phyloP scores from a whole-genome alignment of 2,329 filamentous ascomycete species.

The Microthyrium microscopicum region DNA sequence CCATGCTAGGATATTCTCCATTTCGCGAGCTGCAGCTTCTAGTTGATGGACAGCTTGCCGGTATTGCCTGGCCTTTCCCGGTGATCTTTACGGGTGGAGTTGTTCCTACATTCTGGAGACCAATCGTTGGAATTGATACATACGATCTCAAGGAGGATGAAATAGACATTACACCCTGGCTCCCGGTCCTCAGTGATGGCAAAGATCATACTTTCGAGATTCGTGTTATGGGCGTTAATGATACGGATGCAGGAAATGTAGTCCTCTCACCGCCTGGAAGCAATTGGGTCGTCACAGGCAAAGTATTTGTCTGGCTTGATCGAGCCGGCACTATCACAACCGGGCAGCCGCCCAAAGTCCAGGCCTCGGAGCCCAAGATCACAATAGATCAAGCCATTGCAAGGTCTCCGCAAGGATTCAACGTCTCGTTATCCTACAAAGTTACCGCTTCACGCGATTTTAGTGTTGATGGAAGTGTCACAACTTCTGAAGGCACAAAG shows the following conservation, averaged over 20 bases:
- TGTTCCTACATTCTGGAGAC: slow-evolving; percentile 59
- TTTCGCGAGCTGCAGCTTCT: slow-evolving; percentile 64
- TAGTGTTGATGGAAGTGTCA: slow-evolving; percentile 34
- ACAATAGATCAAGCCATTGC: too few species aligned
- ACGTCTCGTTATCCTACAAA: slow-evolving; percentile 42
- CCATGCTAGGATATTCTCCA: slow-evolving; percentile 50
- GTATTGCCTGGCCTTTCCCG: slow-evolving; percentile 67
- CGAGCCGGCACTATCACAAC: too few species aligned
- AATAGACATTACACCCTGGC: slow-evolving; percentile 65
- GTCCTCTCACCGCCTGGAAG: slow-evolving; percentile 25
- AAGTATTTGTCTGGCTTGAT: slow-evolving; percentile 64
- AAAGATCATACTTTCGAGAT: slow-evolving; percentile 50
- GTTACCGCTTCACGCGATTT: slow-evolving; percentile 40
- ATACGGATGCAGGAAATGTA: slow-evolving; percentile 26
- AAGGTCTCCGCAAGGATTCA: slow-evolving; percentile 37
- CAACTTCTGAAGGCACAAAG: slow-evolving; percentile 28
- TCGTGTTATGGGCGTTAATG: slow-evolving; percentile 44
- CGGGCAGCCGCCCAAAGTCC: too few species aligned
- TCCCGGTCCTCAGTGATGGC: slow-evolving; percentile 52
- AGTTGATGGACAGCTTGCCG: slow-evolving; percentile 57
- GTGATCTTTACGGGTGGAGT: slow-evolving; percentile 71
- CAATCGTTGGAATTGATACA: slow-evolving; percentile 60
- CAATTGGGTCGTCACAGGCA: slow-evolving; percentile 65
- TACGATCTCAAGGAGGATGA: slow-evolving; percentile 68
- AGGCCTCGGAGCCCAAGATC: slow-evolving; percentile 28